phyloP scores from a whole-genome alignment of 805 yeast species.

The Nakazawaea wickerhamii region DNA sequence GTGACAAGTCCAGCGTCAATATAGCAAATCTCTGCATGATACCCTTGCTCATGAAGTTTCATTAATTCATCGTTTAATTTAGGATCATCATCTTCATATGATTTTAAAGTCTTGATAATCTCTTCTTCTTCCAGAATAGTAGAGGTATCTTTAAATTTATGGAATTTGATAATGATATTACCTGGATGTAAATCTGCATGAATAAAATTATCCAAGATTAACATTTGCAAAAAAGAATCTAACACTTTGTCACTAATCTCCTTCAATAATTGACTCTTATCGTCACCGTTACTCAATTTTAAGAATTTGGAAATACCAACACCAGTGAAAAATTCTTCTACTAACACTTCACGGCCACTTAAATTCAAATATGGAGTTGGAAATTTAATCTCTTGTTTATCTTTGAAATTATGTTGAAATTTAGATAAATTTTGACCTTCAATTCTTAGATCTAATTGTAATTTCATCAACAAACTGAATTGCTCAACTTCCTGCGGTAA shows the following conservation, averaged over 20 bases:
- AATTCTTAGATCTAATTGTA: constrained; percentile 84
- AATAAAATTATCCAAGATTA: constrained; percentile 86
- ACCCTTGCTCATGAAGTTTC: constrained; percentile 48
- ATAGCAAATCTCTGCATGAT: constrained; percentile 81
- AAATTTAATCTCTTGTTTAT: constrained; percentile 59
- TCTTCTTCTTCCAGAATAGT: constrained; percentile 35
- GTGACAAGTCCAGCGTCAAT: constrained; percentile 94
- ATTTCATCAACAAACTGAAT: constrained; percentile 76
- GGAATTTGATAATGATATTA: constrained; percentile 73
- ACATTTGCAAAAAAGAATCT: constrained; percentile 90
- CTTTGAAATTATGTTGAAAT: constrained; percentile 66
- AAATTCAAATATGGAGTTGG: constrained; percentile 68
- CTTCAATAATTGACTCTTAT: constrained; percentile 51
- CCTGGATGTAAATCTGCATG: constrained; percentile 99
- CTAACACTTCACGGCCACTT: constrained; percentile 66
- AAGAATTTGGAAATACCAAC: constrained; percentile 74
- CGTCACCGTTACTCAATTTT: constrained; percentile 36
- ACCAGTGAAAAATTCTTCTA: constrained; percentile 83
- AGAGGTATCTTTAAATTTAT: constrained; percentile 41
- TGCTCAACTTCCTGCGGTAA: constrained; percentile 92
- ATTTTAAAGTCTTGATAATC: constrained; percentile 35
- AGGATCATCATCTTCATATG: constrained; percentile 28
- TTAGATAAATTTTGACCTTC: constrained; percentile 77
- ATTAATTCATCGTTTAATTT: constrained; percentile 44
- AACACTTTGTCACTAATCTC: constrained; percentile 75